Evolutionary conservation across 2,329 filamentous ascomycete species (phyloP), one percentile per base, ranked within the genome.

Genomic region (Hypomyces perniciosus): DNA sequence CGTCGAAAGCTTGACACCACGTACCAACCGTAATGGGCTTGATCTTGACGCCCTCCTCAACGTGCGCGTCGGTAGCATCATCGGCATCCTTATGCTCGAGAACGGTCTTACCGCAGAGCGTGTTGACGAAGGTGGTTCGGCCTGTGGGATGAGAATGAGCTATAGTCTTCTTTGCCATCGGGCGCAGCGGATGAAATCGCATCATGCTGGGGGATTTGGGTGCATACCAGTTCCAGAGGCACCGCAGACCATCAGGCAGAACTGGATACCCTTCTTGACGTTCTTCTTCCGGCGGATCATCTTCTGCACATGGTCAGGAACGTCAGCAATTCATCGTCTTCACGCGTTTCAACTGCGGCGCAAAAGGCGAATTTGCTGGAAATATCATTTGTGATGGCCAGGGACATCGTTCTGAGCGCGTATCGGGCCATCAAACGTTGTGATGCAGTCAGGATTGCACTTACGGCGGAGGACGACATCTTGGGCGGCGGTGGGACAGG

Each of bases 201-300:
- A 48, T 39, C 34, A 30, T 20, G 12, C 7, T 38, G 57, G 37
- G 51, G 52, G 54, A 55, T 51, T 50, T 57, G 50, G 53, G 54
- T 53, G 76, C 81, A 67, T 84, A 96, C 90, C 93, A 74, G 93
- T 97, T 73, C 93, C 93, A 64, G 92, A 97, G 70, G 93, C 93
- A 78, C 93, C 93, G 71, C 93, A 97, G 67, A 99, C 93, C 93
- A 99, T 99, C 83, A 99, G 76, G 74, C 91, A 97, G 80, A 99
- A 99, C 81, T 99, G 93, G 69, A 99, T 97, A 70, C 93, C 93
- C 84, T 96, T 96, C 88, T 96, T 96, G 78, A 99, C 92, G 83
- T 99, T 97, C 88, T 99, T 99, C 92, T 99, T 99, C 76, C 90
- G 87, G 77, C 93, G 91, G 72, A 96, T 91, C 88, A 96, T 93